Percentiles rank a stretch among this genome's conserved stretches.
phyloP scores from a whole-genome alignment of 2,329 filamentous ascomycete genomes.

The Moelleriella libera region DNA sequence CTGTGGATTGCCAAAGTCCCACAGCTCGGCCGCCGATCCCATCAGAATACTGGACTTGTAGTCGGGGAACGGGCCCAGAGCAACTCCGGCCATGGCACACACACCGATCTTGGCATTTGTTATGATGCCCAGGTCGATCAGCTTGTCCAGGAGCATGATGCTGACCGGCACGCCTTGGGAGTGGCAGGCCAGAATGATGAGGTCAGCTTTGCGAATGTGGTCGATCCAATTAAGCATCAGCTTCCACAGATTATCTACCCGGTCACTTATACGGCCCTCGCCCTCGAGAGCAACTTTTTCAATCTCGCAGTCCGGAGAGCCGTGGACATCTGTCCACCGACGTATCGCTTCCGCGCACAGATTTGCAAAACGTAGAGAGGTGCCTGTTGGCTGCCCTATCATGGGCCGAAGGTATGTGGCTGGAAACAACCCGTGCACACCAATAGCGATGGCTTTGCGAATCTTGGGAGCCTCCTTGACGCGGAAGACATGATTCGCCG shows the following conservation, averaged over 20 bases:
- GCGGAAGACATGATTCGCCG: conserved; percentile 58
- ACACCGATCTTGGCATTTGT: conserved; percentile 66
- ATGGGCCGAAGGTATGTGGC: conserved; percentile 77
- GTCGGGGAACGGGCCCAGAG: conserved; percentile 81
- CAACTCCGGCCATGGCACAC: conserved; percentile 84
- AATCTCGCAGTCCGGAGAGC: conserved; percentile 64
- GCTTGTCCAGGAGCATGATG: conserved; percentile 81
- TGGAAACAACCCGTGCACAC: conserved; percentile 88
- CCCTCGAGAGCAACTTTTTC: conserved; percentile 92
- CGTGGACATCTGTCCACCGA: conserved; percentile 63
- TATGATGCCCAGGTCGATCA: conserved; percentile 81
- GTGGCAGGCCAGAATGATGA: conserved; percentile 85
- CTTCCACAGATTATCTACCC: conserved; percentile 89
- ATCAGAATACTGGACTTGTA: conserved; percentile 84
- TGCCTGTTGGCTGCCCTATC: conserved; percentile 88
- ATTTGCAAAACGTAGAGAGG: conserved; percentile 83
- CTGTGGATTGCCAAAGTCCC: conserved; percentile 76
- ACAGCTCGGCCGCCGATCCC: conserved; percentile 83
- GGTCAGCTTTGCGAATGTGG: conserved; percentile 72
- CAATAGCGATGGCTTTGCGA: conserved; percentile 80
- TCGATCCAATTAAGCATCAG: conserved; percentile 90
- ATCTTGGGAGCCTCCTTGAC: conserved; percentile 56
- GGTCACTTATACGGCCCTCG: conserved; percentile 79
- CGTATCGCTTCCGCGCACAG: conserved; percentile 74
- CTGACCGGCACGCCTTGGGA: conserved; percentile 92